A percentile compares a stretch with the other conserved stretches of the same genome.
Evolutionary conservation across 176 grass and related monocot genomes (phyloP).

Genomic region (Sorghum bicolor): DNA sequence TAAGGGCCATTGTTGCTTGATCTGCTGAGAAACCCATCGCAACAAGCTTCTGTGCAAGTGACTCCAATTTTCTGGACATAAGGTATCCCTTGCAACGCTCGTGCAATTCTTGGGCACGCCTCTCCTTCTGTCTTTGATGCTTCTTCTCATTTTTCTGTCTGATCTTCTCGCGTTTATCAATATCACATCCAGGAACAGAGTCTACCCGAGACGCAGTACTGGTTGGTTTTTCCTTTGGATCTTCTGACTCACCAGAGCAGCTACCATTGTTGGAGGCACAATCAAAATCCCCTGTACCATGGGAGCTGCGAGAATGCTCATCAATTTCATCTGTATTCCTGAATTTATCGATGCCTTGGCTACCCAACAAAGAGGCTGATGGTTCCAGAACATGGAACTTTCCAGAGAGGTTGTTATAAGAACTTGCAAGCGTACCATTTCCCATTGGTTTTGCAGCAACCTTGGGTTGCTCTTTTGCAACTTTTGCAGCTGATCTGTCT

Average conservation of each 20-base stretch:
- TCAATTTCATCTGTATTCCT: slow-evolving; percentile 85
- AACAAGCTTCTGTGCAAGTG: slow-evolving; percentile 77
- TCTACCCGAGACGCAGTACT: slow-evolving; percentile 45
- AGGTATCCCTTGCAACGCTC: slow-evolving; percentile 93
- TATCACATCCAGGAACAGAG: slow-evolving; percentile 73
- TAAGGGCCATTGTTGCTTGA: slow-evolving; percentile 94
- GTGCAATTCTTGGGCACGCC: slow-evolving; percentile 84
- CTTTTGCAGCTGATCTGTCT: slow-evolving; percentile 59
- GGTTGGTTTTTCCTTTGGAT: slow-evolving; percentile 66
- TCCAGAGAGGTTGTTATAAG: slow-evolving; percentile 74
- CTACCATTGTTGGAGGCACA: slow-evolving; percentile 85
- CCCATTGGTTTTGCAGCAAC: slow-evolving; percentile 55
- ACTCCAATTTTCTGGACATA: slow-evolving; percentile 90
- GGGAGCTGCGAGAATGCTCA: slow-evolving; percentile 83
- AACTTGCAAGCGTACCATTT: slow-evolving; percentile 56
- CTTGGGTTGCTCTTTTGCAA: slow-evolving; percentile 69
- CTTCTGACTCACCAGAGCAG: slow-evolving; percentile 86
- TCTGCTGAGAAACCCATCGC: slow-evolving; percentile 95
- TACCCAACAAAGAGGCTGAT: slow-evolving; percentile 43
- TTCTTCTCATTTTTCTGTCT: slow-evolving; percentile 98
- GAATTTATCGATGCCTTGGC: slow-evolving; percentile 59
- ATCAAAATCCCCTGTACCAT: slow-evolving; percentile 78
- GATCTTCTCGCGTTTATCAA: slow-evolving; percentile 96
- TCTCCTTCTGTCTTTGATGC: slow-evolving; percentile 95
- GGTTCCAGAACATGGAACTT: slow-evolving; percentile 86